These are phyloP conservation scores for Tylopilus sp. DNA, from an alignment of 768 basidiomycete genomes.

Conservation along the genomic window DNA sequence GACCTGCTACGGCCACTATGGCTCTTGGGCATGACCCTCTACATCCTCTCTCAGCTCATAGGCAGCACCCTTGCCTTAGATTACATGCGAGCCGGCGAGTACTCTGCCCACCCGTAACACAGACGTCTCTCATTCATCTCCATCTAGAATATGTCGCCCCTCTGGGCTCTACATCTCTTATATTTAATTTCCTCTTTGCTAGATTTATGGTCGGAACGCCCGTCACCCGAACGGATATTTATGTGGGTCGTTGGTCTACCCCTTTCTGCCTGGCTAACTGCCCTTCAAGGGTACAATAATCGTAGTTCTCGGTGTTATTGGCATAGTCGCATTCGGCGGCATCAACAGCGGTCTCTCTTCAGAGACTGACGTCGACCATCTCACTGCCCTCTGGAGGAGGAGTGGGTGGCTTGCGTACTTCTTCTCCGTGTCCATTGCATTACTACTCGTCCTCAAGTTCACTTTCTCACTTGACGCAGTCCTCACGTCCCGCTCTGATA, in stretches of 20 bases:
- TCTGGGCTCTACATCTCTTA: conserved; percentile 86
- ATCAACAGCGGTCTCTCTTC: conserved; percentile 76
- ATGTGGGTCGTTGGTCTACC: conserved; percentile 44
- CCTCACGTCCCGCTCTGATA: conserved; percentile 64
- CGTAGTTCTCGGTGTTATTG: conserved; percentile 80
- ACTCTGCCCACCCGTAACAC: background rate
- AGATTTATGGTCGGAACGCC: conserved; percentile 84
- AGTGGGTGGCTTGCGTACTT: conserved; percentile 91
- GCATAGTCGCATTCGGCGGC: conserved; percentile 84
- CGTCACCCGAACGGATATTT: conserved; percentile 79
- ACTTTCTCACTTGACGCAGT: conserved; percentile 72
- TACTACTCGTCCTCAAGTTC: conserved; percentile 63
- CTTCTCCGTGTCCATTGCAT: conserved; percentile 69
- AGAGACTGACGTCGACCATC: conserved; percentile 69
- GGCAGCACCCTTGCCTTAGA: conserved; percentile 84
- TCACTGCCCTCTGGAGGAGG: conserved; percentile 84
- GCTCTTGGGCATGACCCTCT: conserved; percentile 90
- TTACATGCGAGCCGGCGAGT: conserved; percentile 79
- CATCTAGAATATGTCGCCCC: conserved; percentile 89
- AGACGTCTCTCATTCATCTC: conserved; percentile 10
- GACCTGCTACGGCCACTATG: conserved; percentile 87
- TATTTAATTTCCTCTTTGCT: conserved; percentile 97
- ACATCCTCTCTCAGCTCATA: conserved; percentile 86
- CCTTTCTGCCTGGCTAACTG: background rate
- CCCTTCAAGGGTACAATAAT: conserved; percentile 67